phyloP scores from a whole-genome alignment of 192 early-diverging fungal genomes.

The Glomus cerebriforme region DNA sequence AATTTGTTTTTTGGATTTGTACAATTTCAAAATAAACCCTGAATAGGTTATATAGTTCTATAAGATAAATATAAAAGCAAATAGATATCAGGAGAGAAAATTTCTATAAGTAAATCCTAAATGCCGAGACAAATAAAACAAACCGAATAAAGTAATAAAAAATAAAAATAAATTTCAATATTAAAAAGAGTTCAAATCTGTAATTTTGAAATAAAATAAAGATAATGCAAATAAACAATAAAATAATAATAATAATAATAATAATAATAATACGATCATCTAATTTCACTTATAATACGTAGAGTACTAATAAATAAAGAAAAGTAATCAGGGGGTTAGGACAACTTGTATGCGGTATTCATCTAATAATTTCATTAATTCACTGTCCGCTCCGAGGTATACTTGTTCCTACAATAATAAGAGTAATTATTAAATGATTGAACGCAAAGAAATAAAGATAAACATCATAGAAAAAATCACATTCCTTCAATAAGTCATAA shows the following conservation, averaged over 20 bases:
- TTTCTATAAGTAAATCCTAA: too few species aligned
- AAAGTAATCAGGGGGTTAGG: slow-evolving; percentile 1
- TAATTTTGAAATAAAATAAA: too few species aligned
- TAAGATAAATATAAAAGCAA: not conserved
- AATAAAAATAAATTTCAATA: too few species aligned
- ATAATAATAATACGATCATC: too few species aligned
- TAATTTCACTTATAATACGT: too few species aligned
- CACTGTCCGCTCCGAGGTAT: slow-evolving; percentile 9
- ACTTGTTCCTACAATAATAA: slow-evolving; percentile 25
- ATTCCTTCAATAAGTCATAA: not conserved
- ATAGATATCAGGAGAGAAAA: not conserved
- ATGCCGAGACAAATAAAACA: too few species aligned
- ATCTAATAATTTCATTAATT: slow-evolving; percentile 18
- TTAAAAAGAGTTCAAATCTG: too few species aligned
- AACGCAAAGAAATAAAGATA: not conserved
- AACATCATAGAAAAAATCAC: too few species aligned
- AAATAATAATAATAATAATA: too few species aligned
- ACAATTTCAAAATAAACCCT: not conserved
- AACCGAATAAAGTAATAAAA: too few species aligned
- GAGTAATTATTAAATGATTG: not conserved
- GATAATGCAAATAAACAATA: too few species aligned
- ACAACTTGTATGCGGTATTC: slow-evolving; percentile 27
- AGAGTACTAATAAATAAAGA: not conserved
- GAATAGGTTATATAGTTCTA: not conserved
- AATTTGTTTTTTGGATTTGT: not conserved